These are phyloP conservation scores for Prunus mira DNA, from an alignment of 306 rosid species.

Conservation along the genomic window DNA sequence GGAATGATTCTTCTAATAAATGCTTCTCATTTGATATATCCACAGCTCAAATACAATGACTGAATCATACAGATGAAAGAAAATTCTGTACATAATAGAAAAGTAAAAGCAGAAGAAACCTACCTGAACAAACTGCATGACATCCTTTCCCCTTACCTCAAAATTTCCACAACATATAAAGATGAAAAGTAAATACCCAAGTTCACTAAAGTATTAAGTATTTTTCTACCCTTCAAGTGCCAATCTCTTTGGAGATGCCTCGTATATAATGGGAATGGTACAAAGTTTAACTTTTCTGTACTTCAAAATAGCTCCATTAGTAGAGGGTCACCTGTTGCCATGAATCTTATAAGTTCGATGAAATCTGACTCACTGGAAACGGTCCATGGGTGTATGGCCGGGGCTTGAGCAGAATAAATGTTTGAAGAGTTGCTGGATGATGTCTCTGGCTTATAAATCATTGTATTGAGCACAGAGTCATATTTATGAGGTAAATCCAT, in stretches of 20 bases:
- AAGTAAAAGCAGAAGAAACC: not conserved
- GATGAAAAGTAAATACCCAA: too few species aligned
- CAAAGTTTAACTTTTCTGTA: conserved; percentile 3
- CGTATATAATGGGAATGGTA: not conserved
- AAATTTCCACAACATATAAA: too few species aligned
- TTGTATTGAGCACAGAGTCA: conserved; percentile 51
- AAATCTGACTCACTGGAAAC: conserved; percentile 70
- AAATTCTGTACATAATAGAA: not conserved
- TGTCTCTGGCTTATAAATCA: conserved; percentile 47
- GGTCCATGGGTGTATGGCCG: conserved; percentile 67
- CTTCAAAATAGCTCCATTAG: conserved; percentile 64
- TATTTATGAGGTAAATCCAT: conserved; percentile 60
- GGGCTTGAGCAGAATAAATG: conserved; percentile 59
- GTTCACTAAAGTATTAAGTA: too few species aligned
- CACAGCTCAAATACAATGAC: not conserved
- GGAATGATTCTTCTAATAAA: not conserved
- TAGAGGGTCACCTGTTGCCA: conserved; percentile 84
- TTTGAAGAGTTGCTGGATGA: conserved; percentile 42
- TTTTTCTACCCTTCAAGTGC: not conserved
- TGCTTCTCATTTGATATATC: not conserved
- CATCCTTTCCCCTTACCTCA: not conserved
- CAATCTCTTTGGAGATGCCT: not conserved
- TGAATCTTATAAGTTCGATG: conserved; percentile 58
- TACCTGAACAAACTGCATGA: not conserved
- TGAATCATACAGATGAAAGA: conserved; percentile 6